phyloP scores from a whole-genome alignment of 495 filamentous ascomycete genomes.

The Ramalina peruviana region DNA sequence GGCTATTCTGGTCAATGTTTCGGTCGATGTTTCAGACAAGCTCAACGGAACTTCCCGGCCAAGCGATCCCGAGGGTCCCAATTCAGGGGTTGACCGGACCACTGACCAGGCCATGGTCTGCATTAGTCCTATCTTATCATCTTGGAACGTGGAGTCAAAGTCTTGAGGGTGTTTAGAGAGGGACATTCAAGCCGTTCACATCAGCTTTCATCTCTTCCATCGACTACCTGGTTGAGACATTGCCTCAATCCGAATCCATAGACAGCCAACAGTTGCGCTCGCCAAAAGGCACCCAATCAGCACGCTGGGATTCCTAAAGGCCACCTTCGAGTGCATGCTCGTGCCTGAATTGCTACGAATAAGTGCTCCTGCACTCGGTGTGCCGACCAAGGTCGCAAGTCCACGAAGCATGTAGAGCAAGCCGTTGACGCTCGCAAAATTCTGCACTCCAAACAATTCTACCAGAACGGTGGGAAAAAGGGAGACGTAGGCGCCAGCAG shows the following conservation, averaged over 20 bases:
- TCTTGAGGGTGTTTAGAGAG: no score
- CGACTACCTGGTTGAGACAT: not conserved
- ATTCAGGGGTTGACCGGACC: not conserved
- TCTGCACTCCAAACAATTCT: constrained; percentile 29
- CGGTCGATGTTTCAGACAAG: no score
- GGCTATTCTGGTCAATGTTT: no score
- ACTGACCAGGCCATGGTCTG: no score
- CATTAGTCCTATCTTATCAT: no score
- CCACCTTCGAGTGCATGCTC: not conserved
- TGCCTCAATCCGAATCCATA: not conserved
- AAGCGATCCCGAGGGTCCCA: not conserved
- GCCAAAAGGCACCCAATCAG: not conserved
- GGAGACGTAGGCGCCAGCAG: constrained; percentile 28
- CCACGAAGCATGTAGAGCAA: constrained; percentile 31
- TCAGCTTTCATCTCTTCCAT: not conserved
- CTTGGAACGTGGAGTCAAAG: no score
- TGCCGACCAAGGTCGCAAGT: constrained; percentile 28
- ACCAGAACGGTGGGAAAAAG: constrained; percentile 29
- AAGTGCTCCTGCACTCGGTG: constrained; percentile 27
- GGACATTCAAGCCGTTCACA: no score
- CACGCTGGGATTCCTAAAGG: not conserved
- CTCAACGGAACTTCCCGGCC: no score
- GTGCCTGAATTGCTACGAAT: constrained; percentile 15
- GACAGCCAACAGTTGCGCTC: not conserved
- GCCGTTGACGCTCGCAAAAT: constrained; percentile 30